Percentiles rank a stretch among this genome's conserved stretches.
Evolutionary conservation across 2,329 filamentous ascomycete genomes (phyloP).

Genomic region (Aaosphaeria pasadenensis): DNA sequence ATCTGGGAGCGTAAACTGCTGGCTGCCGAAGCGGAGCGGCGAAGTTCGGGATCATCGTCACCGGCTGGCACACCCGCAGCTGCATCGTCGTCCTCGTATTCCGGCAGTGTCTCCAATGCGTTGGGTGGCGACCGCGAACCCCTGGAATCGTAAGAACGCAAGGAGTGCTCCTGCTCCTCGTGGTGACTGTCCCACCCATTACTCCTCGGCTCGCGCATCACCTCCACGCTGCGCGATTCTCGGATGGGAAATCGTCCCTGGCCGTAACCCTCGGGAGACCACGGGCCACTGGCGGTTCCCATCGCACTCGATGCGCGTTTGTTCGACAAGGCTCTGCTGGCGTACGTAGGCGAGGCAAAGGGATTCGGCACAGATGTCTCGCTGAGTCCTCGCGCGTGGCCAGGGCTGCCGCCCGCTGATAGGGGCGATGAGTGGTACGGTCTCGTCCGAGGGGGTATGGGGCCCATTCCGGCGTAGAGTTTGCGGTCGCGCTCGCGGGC

Average conservation of each 20-base stretch:
- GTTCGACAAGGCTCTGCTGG: slow-evolving; percentile 20
- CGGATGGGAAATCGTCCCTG: slow-evolving; percentile 35
- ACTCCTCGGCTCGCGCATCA: slow-evolving; percentile 31
- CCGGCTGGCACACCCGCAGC: slow-evolving; percentile 10
- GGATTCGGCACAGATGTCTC: slow-evolving; percentile 39
- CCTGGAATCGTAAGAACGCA: slow-evolving; percentile 36
- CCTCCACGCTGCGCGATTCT: slow-evolving; percentile 40
- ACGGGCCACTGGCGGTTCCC: slow-evolving; percentile 35
- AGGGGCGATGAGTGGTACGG: slow-evolving; percentile 31
- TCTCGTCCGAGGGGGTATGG: slow-evolving; percentile 31
- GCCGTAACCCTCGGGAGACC: slow-evolving; percentile 33
- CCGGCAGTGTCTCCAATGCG: slow-evolving; percentile 40
- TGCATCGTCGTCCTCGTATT: slow-evolving; percentile 9
- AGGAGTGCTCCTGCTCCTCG: slow-evolving; percentile 23
- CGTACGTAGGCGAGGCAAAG: slow-evolving; percentile 26
- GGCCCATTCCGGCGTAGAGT: slow-evolving; percentile 34
- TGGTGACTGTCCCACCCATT: slow-evolving; percentile 14
- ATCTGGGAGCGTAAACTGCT: slow-evolving; percentile 79
- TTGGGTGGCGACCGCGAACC: slow-evolving; percentile 33
- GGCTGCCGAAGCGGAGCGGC: slow-evolving; percentile 68
- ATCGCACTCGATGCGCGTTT: slow-evolving; percentile 40
- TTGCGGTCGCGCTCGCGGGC: slow-evolving; percentile 33
- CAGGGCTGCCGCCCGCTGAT: slow-evolving; percentile 24
- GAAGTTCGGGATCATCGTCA: slow-evolving; percentile 40
- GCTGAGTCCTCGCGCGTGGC: slow-evolving; percentile 40